Evolutionary conservation across 2,329 filamentous ascomycete genomes (phyloP).

Genomic region (Trichoderma asperellum): DNA sequence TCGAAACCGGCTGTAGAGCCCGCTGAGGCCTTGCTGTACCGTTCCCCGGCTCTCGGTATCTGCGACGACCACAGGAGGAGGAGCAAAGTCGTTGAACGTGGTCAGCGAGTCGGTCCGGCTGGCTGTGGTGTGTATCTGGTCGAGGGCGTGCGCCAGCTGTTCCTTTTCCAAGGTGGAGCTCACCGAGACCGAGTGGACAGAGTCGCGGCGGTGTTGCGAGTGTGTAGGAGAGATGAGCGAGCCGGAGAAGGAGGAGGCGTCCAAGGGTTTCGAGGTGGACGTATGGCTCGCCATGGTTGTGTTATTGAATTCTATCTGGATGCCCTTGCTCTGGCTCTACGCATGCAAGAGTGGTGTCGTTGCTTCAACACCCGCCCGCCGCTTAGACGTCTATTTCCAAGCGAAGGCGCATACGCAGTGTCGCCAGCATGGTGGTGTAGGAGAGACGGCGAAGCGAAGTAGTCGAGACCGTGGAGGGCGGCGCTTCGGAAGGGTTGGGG

Average conservation of each 20-base stretch:
- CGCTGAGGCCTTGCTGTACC: conserved; percentile 78
- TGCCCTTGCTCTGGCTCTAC: neutral
- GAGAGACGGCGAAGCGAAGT: neutral
- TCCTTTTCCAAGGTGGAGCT: conserved; percentile 63
- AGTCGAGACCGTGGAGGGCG: neutral
- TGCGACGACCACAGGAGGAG: conserved; percentile 63
- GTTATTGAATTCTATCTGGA: neutral
- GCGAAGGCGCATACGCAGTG: conserved; percentile 16
- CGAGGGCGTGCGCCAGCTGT: conserved; percentile 74
- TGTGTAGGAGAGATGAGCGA: conserved; percentile 39
- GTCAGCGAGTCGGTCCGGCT: conserved; percentile 83
- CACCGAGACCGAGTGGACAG: conserved; percentile 48
- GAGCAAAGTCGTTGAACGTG: conserved; percentile 91
- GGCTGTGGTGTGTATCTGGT: conserved; percentile 87
- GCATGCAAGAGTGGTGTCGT: conserved; percentile 3
- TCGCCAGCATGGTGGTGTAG: conserved; percentile 22
- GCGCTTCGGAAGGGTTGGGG: conserved; percentile 7
- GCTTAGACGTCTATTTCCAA: conserved; percentile 24
- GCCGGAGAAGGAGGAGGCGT: conserved; percentile 37
- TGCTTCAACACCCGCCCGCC: conserved; percentile 13
- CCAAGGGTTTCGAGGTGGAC: conserved; percentile 37
- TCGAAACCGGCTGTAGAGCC: conserved; percentile 82
- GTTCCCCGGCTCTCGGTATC: conserved; percentile 70
- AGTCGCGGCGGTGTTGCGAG: conserved; percentile 45
- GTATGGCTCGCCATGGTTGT: conserved; percentile 39